Evolutionary conservation across 2,329 filamentous ascomycete species (phyloP).

Genomic region (Penicillium digitatum): DNA sequence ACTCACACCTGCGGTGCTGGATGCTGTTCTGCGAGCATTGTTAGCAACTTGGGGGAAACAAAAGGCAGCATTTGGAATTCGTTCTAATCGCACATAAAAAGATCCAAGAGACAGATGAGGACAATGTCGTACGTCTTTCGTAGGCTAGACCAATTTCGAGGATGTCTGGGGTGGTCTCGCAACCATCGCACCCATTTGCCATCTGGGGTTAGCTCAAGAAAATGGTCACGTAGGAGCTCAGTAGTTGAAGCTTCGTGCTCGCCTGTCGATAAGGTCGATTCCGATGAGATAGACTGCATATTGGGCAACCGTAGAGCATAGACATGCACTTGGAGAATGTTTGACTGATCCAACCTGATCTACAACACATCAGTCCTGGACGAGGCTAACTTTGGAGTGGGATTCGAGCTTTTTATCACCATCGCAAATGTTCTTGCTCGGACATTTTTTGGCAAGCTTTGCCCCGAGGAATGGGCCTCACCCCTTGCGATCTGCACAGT

Average conservation of each 20-base stretch:
- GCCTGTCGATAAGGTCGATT: neutral
- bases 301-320: neutral
- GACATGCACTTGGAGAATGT: neutral
- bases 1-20: slow-evolving; percentile 36
- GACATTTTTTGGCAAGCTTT: slow-evolving; percentile 2
- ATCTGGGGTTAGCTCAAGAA: slow-evolving; percentile 30
- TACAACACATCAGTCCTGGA: neutral
- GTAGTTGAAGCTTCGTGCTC: slow-evolving; percentile 14
- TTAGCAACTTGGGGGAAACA: slow-evolving; percentile 11
- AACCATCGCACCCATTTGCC: slow-evolving; percentile 32
- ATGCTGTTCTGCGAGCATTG: slow-evolving; percentile 27
- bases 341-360: neutral
- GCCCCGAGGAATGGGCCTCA: slow-evolving; percentile 2
- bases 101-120: slow-evolving; percentile 30
- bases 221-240: slow-evolving; percentile 22
- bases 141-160: slow-evolving; percentile 30
- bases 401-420: slow-evolving; percentile 6
- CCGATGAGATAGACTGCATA: slow-evolving; percentile 12
- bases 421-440: neutral
- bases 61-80: too few species aligned
- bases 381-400: neutral
- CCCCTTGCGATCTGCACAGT: slow-evolving; percentile 6
- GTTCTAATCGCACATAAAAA: slow-evolving; percentile 29
- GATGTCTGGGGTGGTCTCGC: slow-evolving; percentile 28
- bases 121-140: slow-evolving; percentile 30